Conservation (phyloP, 2,329 filamentous ascomycete genomes). For the Ophiocordyceps unilateralis region DNA sequence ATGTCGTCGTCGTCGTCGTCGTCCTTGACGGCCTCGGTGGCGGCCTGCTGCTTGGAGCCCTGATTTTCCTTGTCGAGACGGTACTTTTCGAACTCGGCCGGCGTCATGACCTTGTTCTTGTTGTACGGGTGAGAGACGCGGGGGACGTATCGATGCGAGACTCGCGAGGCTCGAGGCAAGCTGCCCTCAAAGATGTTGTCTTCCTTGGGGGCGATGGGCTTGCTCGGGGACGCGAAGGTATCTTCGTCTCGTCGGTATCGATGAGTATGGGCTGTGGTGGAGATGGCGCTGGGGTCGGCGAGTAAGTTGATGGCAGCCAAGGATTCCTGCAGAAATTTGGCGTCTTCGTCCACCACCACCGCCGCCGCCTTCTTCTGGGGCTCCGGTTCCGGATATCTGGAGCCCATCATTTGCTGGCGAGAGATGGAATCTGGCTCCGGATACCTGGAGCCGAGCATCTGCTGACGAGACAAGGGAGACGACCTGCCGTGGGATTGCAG, state of each 20-base stretch:
- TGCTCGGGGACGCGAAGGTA: constrained; percentile 14
- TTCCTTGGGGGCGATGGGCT: constrained; percentile 20
- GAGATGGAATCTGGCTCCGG: constrained; percentile 14
- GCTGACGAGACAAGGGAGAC: not conserved
- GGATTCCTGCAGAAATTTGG: constrained; percentile 33
- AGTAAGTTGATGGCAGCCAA: constrained; percentile 31
- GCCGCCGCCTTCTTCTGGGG: constrained; percentile 12
- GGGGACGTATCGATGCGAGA: constrained; percentile 17
- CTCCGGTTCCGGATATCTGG: constrained; percentile 10
- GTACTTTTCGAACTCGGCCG: constrained; percentile 71
- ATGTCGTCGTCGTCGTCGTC: constrained; percentile 48
- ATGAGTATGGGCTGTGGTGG: constrained; percentile 5
- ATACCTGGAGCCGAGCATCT: not conserved
- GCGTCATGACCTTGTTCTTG: constrained; percentile 71
- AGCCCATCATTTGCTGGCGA: constrained; percentile 13
- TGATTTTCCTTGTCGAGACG: constrained; percentile 55
- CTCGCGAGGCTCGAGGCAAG: constrained; percentile 18
- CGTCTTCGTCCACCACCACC: constrained; percentile 33
- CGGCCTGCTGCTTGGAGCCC: constrained; percentile 22
- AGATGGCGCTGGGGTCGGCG: constrained; percentile 8
- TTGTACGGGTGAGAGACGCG: constrained; percentile 21
- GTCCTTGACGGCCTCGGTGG: constrained; percentile 25
- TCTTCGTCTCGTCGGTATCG: constrained; percentile 25
- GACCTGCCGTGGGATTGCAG: not conserved
- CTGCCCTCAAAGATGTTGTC: constrained; percentile 39